These are phyloP conservation scores for Epicoccum nigrum DNA, from an alignment of 2,329 filamentous ascomycete species.

Conservation along the genomic window DNA sequence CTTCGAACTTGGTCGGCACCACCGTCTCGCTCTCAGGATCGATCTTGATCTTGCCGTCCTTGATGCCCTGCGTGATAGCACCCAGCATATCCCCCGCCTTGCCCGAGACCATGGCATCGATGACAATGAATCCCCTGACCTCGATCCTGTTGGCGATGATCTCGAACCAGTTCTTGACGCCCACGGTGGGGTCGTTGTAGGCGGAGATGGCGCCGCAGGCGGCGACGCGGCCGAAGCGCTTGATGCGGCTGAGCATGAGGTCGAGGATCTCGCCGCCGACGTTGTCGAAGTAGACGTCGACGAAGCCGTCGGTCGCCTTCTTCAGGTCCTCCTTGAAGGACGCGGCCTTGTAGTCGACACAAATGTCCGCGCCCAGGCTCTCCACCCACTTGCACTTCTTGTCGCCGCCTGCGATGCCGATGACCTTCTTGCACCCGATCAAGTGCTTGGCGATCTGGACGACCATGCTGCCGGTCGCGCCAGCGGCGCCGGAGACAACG, in stretches of 20 bases:
- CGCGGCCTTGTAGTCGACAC: slow-evolving; percentile 61
- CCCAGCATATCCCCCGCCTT: slow-evolving; percentile 35
- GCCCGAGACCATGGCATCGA: slow-evolving; percentile 44
- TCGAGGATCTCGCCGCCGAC: slow-evolving; percentile 58
- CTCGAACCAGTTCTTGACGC: slow-evolving; percentile 54
- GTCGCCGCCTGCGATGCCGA: slow-evolving; percentile 60
- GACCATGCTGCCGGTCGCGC: slow-evolving; percentile 76
- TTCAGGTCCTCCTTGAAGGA: slow-evolving; percentile 56
- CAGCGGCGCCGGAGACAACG: slow-evolving; percentile 77
- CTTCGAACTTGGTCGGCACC: slow-evolving; percentile 55
- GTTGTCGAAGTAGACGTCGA: slow-evolving; percentile 61
- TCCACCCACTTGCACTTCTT: slow-evolving; percentile 61
- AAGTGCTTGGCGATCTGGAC: slow-evolving; percentile 62
- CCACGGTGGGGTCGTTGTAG: slow-evolving; percentile 49
- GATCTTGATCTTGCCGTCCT: slow-evolving; percentile 56
- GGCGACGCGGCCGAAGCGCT: slow-evolving; percentile 50
- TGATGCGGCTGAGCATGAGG: slow-evolving; percentile 52
- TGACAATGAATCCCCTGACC: slow-evolving; percentile 54
- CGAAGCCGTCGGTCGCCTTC: slow-evolving; percentile 56
- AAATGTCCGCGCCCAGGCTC: slow-evolving; percentile 59
- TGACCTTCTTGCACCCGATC: slow-evolving; percentile 54
- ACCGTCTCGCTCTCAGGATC: slow-evolving; percentile 56
- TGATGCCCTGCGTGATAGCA: slow-evolving; percentile 34
- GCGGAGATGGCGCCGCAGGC: slow-evolving; percentile 53
- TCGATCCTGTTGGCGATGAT: slow-evolving; percentile 51